These are phyloP conservation scores for Xylariales sp. DNA, from an alignment of 2,329 filamentous ascomycete species.

Conservation along the genomic window DNA sequence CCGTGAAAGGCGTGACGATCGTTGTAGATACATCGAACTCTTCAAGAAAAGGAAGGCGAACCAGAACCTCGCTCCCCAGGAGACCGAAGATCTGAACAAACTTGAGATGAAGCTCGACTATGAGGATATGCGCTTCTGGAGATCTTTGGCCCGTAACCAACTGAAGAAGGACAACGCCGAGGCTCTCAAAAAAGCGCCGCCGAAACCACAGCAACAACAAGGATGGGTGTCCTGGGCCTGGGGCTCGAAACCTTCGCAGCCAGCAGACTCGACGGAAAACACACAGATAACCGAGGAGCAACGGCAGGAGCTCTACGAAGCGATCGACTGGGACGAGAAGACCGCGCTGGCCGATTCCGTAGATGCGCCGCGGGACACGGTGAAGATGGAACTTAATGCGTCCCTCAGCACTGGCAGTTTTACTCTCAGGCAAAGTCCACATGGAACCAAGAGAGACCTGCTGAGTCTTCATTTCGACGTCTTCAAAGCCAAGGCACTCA, in stretches of 20 bases:
- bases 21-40: conserved; percentile 80
- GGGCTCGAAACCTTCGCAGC: conserved; percentile 65
- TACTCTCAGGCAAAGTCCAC: conserved; percentile 80
- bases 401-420: conserved; percentile 96
- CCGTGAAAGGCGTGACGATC: conserved; percentile 84
- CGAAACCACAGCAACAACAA: conserved; percentile 61
- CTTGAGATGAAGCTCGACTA: conserved; percentile 88
- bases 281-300: conserved; percentile 92
- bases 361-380: conserved; percentile 82
- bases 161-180: conserved; percentile 92
- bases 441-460: conserved; percentile 73
- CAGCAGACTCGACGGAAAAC: conserved; percentile 63
- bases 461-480: conserved; percentile 91
- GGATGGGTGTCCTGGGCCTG: conserved; percentile 92
- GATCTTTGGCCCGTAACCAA: conserved; percentile 88
- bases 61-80: conserved; percentile 64
- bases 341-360: conserved; percentile 81
- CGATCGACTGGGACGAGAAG: conserved; percentile 98
- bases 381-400: conserved; percentile 90
- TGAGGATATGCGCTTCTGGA: conserved; percentile 96
- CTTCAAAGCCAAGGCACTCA: conserved; percentile 84
- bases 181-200: conserved; percentile 63
- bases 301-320: conserved; percentile 91
- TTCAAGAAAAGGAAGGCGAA: conserved; percentile 91
- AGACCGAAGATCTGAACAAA: conserved; percentile 65